A percentile compares a stretch with the other conserved stretches of the same genome.
Evolutionary conservation across 2,329 filamentous ascomycete genomes (phyloP).

Genomic region (Hypocrella siamensis): DNA sequence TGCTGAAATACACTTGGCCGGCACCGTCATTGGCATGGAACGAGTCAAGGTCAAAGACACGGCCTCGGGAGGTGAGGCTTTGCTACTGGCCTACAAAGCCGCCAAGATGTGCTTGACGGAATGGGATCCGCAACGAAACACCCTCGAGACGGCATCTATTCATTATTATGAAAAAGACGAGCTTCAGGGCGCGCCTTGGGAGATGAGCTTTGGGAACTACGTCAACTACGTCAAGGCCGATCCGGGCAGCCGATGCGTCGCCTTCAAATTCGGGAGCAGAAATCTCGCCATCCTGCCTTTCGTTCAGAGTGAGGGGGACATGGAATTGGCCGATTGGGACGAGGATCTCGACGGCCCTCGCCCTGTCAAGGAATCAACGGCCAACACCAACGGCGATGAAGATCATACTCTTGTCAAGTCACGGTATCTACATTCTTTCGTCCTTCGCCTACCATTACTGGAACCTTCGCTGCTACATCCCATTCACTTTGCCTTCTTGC

Average conservation of each 20-base stretch:
- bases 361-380: slow-evolving; percentile 28
- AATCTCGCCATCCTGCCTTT: slow-evolving; percentile 92
- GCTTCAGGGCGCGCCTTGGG: slow-evolving; percentile 68
- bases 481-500: slow-evolving; percentile 79
- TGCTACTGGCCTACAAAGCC: slow-evolving; percentile 74
- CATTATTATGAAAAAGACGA: slow-evolving; percentile 98
- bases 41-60: slow-evolving; percentile 58
- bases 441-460: slow-evolving; percentile 75
- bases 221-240: slow-evolving; percentile 76
- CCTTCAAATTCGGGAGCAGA: slow-evolving; percentile 77
- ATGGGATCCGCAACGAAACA: slow-evolving; percentile 73
- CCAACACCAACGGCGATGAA: slow-evolving; percentile 18
- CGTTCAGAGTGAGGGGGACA: slow-evolving; percentile 68
- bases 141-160: slow-evolving; percentile 78
- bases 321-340: slow-evolving; percentile 86
- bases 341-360: slow-evolving; percentile 60
- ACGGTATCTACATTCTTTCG: slow-evolving; percentile 82
- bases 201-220: slow-evolving; percentile 56
- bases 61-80: slow-evolving; percentile 66
- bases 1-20: slow-evolving; percentile 69
- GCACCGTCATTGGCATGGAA: slow-evolving; percentile 70
- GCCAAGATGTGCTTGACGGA: slow-evolving; percentile 87
- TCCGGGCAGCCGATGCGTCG: slow-evolving; percentile 82
- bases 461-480: slow-evolving; percentile 79
- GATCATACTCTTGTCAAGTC: slow-evolving; percentile 20